These are phyloP conservation scores for Priceomyces melissophilus DNA, from an alignment of 805 yeast genomes.

Conservation along the genomic window DNA sequence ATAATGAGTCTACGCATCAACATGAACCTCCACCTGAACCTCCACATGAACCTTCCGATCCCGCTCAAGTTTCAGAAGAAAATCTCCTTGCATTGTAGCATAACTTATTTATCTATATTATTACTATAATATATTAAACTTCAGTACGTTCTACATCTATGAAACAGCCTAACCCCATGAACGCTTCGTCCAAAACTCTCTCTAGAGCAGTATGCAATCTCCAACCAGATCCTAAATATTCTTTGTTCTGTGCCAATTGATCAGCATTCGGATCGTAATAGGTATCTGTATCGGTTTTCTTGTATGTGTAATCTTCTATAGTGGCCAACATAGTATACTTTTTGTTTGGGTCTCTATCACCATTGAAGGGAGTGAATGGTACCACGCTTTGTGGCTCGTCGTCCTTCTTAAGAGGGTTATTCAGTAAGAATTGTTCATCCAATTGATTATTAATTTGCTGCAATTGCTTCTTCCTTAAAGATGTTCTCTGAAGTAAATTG, in stretches of 20 bases:
- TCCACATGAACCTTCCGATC: neutral
- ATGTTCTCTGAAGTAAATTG: constrained; percentile 53
- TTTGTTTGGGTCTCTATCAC: constrained; percentile 65
- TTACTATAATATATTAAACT: neutral
- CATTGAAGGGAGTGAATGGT: constrained; percentile 94
- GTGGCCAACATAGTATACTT: constrained; percentile 46
- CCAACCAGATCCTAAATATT: constrained; percentile 85
- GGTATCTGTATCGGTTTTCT: constrained; percentile 25
- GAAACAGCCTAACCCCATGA: constrained; percentile 82
- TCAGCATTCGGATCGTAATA: constrained; percentile 45
- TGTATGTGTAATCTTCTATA: constrained; percentile 21
- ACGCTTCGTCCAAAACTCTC: constrained; percentile 82
- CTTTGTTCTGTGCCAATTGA: constrained; percentile 54
- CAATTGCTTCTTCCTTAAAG: constrained; percentile 60
- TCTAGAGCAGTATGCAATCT: constrained; percentile 64
- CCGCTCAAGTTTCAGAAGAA: neutral
- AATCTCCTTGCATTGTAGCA: constrained; percentile 7
- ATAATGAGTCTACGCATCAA: too few species aligned
- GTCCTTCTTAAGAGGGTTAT: constrained; percentile 24
- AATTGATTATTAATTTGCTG: constrained; percentile 58
- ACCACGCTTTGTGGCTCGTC: constrained; percentile 10
- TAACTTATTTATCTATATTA: neutral
- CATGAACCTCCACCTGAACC: too few species aligned
- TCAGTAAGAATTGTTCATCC: constrained; percentile 35
- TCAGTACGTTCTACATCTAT: constrained; percentile 41